Evolutionary conservation across 352 stramenopile genomes (phyloP).

Genomic region (Phytophthora pseudosyringae): DNA sequence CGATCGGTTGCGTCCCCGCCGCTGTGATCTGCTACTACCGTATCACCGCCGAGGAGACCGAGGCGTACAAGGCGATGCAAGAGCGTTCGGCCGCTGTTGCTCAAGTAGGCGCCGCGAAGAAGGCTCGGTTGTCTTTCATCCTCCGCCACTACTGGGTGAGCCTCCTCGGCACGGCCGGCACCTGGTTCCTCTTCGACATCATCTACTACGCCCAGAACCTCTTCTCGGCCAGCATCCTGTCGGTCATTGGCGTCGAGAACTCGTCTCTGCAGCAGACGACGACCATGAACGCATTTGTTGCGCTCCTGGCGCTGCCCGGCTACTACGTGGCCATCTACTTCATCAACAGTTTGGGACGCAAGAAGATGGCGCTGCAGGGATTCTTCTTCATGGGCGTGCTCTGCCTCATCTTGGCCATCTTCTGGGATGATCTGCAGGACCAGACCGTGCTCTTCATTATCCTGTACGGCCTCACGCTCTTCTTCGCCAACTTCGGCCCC

Average conservation of each 20-base stretch:
- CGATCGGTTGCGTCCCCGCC: constrained; percentile 66
- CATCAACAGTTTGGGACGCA: constrained; percentile 75
- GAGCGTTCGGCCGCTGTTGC: too few species aligned
- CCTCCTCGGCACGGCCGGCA: constrained; percentile 71
- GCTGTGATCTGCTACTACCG: constrained; percentile 74
- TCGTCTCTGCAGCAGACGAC: constrained; percentile 60
- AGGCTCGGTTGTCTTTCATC: too few species aligned
- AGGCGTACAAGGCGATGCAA: constrained; percentile 31
- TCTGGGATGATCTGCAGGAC: constrained; percentile 64
- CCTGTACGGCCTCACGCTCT: constrained; percentile 77
- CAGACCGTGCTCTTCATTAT: constrained; percentile 70
- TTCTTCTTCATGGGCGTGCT: constrained; percentile 75
- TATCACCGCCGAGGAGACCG: constrained; percentile 65
- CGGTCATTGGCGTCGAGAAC: constrained; percentile 59
- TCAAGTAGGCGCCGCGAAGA: too few species aligned
- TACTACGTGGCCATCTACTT: constrained; percentile 83
- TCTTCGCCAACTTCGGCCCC: constrained; percentile 89
- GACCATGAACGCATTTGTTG: constrained; percentile 62
- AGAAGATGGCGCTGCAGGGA: constrained; percentile 77
- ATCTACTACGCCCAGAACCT: constrained; percentile 84
- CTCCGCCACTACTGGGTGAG: constrained; percentile 53
- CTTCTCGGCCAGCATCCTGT: constrained; percentile 76
- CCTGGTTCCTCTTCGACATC: constrained; percentile 90
- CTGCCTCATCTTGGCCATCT: constrained; percentile 65
- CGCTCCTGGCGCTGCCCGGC: constrained; percentile 72